Conservation (phyloP, 371 early-diverging fungal genomes). For the Apophysomyces trapeziformis region DNA sequence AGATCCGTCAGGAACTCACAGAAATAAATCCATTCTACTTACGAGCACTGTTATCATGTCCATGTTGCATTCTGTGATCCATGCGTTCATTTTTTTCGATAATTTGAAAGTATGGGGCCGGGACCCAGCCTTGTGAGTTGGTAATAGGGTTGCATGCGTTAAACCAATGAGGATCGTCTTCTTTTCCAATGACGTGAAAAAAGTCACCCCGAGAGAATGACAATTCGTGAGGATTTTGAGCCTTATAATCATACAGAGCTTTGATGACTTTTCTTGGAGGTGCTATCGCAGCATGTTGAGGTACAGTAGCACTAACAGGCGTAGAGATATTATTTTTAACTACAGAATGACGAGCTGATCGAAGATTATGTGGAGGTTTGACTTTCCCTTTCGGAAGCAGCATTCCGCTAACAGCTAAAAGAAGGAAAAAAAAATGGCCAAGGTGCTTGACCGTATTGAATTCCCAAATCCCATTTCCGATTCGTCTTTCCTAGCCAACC, state of each 20-base stretch:
- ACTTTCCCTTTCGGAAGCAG: slow-evolving; percentile 44
- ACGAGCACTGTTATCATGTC: neutral
- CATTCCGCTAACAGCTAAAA: slow-evolving; percentile 21
- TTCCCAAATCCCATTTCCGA: slow-evolving; percentile 4
- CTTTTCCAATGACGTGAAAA: slow-evolving; percentile 86
- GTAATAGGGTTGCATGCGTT: slow-evolving; percentile 85
- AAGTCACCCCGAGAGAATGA: slow-evolving; percentile 87
- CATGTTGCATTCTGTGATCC: slow-evolving; percentile 12
- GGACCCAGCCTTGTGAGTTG: slow-evolving; percentile 81
- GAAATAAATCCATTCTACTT: neutral
- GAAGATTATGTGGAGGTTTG: slow-evolving; percentile 38
- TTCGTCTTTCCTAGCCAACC: slow-evolving; percentile 3
- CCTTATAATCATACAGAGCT: slow-evolving; percentile 75
- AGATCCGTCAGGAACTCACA: slow-evolving; percentile 12
- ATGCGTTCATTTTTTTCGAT: slow-evolving; percentile 60
- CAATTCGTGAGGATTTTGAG: slow-evolving; percentile 70
- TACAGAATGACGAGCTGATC: slow-evolving; percentile 31
- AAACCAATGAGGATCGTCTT: slow-evolving; percentile 77
- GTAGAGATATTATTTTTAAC: slow-evolving; percentile 53
- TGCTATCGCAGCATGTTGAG: slow-evolving; percentile 21
- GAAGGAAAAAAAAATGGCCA: neutral
- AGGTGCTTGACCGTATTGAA: neutral
- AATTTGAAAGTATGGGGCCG: slow-evolving; percentile 80
- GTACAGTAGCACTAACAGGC: slow-evolving; percentile 33
- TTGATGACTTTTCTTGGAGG: slow-evolving; percentile 86